A percentile compares a stretch with the other conserved stretches of the same genome.
Conservation (phyloP, 2,329 filamentous ascomycete genomes). For the Aspergillus puulaauensis region DNA sequence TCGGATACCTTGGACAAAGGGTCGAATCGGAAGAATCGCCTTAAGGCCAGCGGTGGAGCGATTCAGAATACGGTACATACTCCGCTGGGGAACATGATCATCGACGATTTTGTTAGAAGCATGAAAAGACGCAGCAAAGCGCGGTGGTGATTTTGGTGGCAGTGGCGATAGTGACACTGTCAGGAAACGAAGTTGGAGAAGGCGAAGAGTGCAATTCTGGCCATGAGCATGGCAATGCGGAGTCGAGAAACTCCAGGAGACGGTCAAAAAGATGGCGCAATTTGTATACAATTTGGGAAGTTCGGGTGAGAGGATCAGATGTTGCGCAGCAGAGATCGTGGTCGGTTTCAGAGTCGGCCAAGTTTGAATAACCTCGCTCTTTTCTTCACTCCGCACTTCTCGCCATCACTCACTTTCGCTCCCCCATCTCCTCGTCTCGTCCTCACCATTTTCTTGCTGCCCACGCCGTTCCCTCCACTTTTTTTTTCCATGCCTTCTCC, state of each 20-base stretch:
- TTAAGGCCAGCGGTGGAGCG: neutral
- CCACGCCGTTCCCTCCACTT: neutral
- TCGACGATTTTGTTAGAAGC: neutral
- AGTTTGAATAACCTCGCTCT: neutral
- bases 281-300: neutral
- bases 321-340: neutral
- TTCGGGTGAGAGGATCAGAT: constrained; percentile 1
- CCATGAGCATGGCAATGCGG: neutral
- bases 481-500: constrained; percentile 5
- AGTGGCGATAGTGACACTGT: neutral
- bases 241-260: neutral
- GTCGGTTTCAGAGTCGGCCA: neutral
- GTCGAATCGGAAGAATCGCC: neutral
- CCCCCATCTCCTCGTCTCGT: neutral
- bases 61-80: neutral
- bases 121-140: neutral
- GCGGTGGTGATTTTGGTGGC: neutral
- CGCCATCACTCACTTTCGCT: neutral
- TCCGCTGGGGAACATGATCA: neutral
- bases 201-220: neutral
- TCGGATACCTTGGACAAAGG: neutral
- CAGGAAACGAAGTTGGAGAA: neutral
- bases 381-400: neutral
- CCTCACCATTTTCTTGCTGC: neutral
- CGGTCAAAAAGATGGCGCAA: neutral